Evolutionary conservation across 2,329 filamentous ascomycete genomes (phyloP).

Genomic region (Apiospora aurea): DNA sequence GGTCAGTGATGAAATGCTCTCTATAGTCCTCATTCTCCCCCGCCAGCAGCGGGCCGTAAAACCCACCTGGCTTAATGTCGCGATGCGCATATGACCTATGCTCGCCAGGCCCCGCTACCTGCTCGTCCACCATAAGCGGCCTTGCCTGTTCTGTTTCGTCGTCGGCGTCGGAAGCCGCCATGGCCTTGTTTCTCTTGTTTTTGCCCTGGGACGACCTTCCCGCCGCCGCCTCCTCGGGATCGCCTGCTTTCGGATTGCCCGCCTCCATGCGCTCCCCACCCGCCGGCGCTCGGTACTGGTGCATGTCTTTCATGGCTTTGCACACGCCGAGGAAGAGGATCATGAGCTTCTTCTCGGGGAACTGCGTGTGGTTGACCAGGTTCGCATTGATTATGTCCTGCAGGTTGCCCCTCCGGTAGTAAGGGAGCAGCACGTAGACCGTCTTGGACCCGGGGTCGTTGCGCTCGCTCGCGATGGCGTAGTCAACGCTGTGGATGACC

Average conservation of each 20-base stretch:
- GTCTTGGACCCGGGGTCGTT: constrained; percentile 79
- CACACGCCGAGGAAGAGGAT: constrained; percentile 91
- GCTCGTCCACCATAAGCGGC: constrained; percentile 83
- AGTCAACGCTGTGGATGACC: constrained; percentile 64
- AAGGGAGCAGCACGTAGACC: constrained; percentile 94
- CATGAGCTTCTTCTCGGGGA: constrained; percentile 90
- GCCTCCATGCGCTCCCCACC: constrained; percentile 60
- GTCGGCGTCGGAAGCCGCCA: constrained; percentile 64
- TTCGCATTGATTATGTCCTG: constrained; percentile 99
- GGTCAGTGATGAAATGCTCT: neutral
- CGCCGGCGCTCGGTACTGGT: constrained; percentile 74
- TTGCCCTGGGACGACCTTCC: constrained; percentile 48
- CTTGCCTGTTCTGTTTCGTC: constrained; percentile 79
- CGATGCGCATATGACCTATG: constrained; percentile 87
- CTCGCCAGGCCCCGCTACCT: constrained; percentile 71
- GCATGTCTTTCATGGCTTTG: constrained; percentile 86
- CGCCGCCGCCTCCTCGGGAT: constrained; percentile 43
- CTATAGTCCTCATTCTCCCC: neutral
- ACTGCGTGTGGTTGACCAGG: constrained; percentile 89
- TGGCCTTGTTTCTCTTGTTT: constrained; percentile 44
- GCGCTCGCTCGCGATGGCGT: constrained; percentile 62
- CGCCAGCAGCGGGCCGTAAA: neutral
- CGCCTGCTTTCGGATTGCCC: constrained; percentile 51
- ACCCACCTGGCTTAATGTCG: constrained; percentile 92
- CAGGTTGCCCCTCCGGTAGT: constrained; percentile 93